Conservation (phyloP, 441 rosid species). For the Rhodomyrtus psidioides region DNA sequence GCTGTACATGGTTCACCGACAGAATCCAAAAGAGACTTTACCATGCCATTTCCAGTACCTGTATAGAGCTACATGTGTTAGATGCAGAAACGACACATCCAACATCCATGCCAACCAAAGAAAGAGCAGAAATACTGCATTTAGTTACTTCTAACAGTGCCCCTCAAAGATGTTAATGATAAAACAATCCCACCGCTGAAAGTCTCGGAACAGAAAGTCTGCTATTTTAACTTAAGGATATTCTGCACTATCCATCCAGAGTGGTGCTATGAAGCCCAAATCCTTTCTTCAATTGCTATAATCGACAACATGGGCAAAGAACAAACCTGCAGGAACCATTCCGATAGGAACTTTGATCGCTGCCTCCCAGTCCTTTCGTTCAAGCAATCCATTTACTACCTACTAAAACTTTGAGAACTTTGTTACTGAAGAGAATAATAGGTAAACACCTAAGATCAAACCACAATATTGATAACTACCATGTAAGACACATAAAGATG, state of each 20-base stretch:
- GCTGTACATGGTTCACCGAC: conserved; percentile 67
- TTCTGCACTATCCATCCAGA: not conserved
- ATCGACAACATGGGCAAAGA: not conserved
- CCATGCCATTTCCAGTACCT: conserved; percentile 99
- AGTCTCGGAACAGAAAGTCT: not conserved
- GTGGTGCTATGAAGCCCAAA: not conserved
- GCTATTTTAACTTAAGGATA: not conserved
- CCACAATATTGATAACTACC: not conserved
- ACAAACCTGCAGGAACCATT: conserved; percentile 77
- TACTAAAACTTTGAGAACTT: conserved; percentile 31
- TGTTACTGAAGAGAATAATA: not conserved
- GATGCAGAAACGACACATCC: not conserved
- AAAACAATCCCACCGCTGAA: not conserved
- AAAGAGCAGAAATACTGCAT: not conserved
- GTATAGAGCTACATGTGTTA: conserved; percentile 10
- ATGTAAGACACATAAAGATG: not conserved
- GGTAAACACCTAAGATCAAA: not conserved
- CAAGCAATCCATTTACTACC: conserved; percentile 93
- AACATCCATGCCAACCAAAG: not conserved
- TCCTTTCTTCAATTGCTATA: not conserved
- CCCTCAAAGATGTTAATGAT: not conserved
- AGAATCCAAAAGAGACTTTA: conserved; percentile 63
- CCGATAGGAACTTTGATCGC: conserved; percentile 80
- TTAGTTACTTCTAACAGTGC: not conserved
- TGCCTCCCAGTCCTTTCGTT: conserved; percentile 72